These are phyloP conservation scores for Solanum sitiens DNA, from an alignment of 257 asterid genomes.

Conservation along the genomic window DNA sequence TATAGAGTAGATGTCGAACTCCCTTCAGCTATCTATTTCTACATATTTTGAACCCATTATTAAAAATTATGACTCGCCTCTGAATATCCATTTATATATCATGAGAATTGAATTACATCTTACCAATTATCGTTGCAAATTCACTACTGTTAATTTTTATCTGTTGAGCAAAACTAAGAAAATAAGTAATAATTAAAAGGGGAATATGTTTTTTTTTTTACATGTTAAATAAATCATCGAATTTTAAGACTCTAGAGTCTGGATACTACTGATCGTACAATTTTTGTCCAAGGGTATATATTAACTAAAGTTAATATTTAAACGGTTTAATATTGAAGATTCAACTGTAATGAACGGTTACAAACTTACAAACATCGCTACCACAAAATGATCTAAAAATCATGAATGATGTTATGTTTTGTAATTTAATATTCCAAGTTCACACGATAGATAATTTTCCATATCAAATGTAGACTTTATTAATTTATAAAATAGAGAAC, in stretches of 20 bases:
- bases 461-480: neutral
- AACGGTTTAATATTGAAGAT: neutral
- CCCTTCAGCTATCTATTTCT: no score
- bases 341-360: neutral
- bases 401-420: neutral
- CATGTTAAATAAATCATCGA: neutral
- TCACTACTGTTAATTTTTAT: neutral
- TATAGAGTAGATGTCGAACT: no score
- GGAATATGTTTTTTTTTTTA: neutral
- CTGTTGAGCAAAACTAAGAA: neutral
- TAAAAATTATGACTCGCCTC: no score
- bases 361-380: neutral
- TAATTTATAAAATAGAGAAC: neutral
- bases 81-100: neutral
- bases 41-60: no score
- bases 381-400: neutral
- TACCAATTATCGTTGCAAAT: neutral
- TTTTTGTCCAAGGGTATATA: neutral
- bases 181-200: neutral
- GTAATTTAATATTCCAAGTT: neutral
- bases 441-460: neutral
- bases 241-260: neutral
- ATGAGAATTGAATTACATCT: neutral
- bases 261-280: neutral
- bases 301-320: neutral